A percentile compares a stretch with the other conserved stretches of the same genome.
Conservation (phyloP, 2,329 filamentous ascomycete species). For the Talaromyces sp. region DNA sequence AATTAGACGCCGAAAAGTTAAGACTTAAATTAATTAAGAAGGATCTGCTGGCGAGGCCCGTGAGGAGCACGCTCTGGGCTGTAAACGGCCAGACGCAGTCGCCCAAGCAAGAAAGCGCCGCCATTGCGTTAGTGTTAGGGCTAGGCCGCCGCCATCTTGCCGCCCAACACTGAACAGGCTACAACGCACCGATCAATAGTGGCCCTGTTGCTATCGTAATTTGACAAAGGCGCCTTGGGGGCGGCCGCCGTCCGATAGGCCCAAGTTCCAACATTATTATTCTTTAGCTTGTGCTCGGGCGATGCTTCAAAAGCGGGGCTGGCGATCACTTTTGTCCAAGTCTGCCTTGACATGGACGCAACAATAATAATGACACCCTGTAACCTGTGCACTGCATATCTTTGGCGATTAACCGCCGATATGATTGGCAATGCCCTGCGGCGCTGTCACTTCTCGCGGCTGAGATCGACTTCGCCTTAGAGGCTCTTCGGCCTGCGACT, state of each 20-base stretch:
- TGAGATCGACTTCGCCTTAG: constrained; percentile 7
- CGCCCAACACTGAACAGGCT: constrained; percentile 4
- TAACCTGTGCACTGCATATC: neutral
- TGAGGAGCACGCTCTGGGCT: neutral
- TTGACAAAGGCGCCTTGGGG: neutral
- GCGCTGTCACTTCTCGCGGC: constrained; percentile 5
- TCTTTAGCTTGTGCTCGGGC: neutral
- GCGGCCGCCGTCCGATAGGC: neutral
- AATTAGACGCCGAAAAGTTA: constrained; percentile 4
- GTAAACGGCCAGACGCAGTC: neutral
- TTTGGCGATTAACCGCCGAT: constrained; percentile 9
- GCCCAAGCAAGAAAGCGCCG: neutral
- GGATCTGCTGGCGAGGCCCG: neutral
- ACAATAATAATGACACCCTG: neutral
- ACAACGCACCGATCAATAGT: neutral
- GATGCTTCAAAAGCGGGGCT: neutral
- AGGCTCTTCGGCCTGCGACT: neutral
- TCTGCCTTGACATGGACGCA: neutral
- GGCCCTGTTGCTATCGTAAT: neutral
- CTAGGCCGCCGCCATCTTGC: neutral
- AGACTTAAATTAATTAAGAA: neutral
- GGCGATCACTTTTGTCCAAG: neutral
- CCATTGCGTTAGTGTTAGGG: neutral
- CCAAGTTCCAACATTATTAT: neutral
- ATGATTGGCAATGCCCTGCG: constrained; percentile 4